phyloP scores from a whole-genome alignment of 208 protist genomes.

The Novymonas esmeraldas region DNA sequence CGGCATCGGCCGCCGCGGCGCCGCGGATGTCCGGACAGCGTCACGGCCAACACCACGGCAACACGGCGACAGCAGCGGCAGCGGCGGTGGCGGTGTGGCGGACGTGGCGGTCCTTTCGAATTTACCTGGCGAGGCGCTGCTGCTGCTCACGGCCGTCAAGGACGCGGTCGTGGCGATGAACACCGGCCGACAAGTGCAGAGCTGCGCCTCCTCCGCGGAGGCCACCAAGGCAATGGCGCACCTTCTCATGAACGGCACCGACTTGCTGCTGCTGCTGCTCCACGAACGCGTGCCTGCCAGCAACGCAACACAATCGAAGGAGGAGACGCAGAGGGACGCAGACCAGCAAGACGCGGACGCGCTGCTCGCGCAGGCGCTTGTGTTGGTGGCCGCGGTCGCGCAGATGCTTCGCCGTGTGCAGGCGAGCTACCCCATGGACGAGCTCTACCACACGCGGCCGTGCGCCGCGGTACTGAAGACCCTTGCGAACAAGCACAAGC shows the following conservation, averaged over 20 bases:
- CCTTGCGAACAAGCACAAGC: slow-evolving; percentile 47
- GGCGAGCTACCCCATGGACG: slow-evolving; percentile 23
- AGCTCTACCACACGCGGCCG: slow-evolving; percentile 42
- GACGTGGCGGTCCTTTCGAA: slow-evolving; percentile 5
- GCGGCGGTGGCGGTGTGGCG: background rate
- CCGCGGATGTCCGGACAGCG: too few relatives aligned
- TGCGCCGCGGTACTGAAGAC: slow-evolving; percentile 53
- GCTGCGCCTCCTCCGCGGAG: slow-evolving; percentile 31
- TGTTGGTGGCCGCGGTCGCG: slow-evolving; percentile 38
- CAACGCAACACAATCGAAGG: background rate
- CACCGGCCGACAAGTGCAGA: slow-evolving; percentile 23
- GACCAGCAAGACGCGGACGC: slow-evolving; percentile 15
- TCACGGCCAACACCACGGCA: background rate
- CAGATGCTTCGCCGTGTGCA: slow-evolving; percentile 51
- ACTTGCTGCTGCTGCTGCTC: slow-evolving; percentile 26
- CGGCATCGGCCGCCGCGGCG: background rate
- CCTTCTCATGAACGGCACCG: slow-evolving; percentile 32
- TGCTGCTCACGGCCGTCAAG: slow-evolving; percentile 40
- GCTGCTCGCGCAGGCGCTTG: slow-evolving; percentile 37
- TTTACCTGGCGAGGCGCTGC: slow-evolving; percentile 9
- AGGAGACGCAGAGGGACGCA: background rate
- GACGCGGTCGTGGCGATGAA: slow-evolving; percentile 35
- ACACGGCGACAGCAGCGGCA: background rate
- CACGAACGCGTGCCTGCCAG: background rate
- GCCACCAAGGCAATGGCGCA: slow-evolving; percentile 62